Base-by-base conservation (phyloP, 164 flowering plant species). In the Saururus chinensis region DNA sequence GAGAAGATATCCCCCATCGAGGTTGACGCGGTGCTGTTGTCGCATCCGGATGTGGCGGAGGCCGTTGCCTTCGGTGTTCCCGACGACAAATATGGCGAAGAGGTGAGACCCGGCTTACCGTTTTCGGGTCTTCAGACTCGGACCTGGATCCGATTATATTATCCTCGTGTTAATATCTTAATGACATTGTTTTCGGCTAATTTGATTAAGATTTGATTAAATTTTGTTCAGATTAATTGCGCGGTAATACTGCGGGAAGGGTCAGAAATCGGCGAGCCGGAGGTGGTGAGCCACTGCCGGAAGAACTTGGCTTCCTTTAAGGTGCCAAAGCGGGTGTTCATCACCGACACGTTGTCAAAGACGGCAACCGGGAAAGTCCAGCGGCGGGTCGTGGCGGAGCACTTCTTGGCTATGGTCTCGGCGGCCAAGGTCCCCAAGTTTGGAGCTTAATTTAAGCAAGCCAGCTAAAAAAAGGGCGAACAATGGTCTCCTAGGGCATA, bases 341-440 rank as follows among this genome's bases (percentile, higher is more conserved):
- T 95, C 62, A 83, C 99, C 0, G 92, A 87, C 53, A 63, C 73
- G 19, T 42, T 93, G 17, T 97, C 98, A 0, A 90, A 84, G 72
- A 93, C 98, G 4, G 98, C 98, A 1, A 75, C 85, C 0, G 98
- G 97, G 22, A 93, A 90, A 69, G 86, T 93, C 64, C 98, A 93
- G 61, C 77, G 98, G 0, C 71, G 96, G 53, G 66, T 88, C 26
- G 96, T 93, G 19, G 80, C 97, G 0, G 90, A 93, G 74, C 96
- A 93, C 69, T 93, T 90, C 80, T 83, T 90, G 26, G 92, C 92
- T 19, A 76, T 83, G 67, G 85, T 81, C 51, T 42, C 49, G 12
- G 49, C 49, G 14, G 49, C 49, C 49, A 42, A 42, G 49, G 49
- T 42, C 49, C 49, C 49, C 49, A 42, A 42, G 49, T 42, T 42